Evolutionary conservation across 2,329 filamentous ascomycete genomes (phyloP).

Genomic region (Epichloe sylvatica): DNA sequence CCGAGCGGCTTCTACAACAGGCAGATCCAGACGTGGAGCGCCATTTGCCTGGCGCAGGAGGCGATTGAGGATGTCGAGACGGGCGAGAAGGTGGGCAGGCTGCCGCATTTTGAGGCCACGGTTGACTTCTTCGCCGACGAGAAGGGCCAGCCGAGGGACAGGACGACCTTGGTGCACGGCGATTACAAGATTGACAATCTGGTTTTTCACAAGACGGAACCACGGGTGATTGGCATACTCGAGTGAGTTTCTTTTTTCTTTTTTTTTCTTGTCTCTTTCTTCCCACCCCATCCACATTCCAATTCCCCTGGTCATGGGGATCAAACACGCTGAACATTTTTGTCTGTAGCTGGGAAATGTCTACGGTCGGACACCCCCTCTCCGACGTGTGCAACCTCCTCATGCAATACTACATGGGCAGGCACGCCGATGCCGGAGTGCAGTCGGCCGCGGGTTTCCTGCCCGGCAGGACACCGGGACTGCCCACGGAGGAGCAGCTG

Average conservation of each 20-base stretch:
- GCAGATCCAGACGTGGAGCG: conserved; percentile 70
- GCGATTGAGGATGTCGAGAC: conserved; percentile 64
- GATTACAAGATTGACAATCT: conserved; percentile 94
- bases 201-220: conserved; percentile 78
- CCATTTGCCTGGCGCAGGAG: conserved; percentile 67
- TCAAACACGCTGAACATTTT: conserved; percentile 9
- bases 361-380: conserved; percentile 82
- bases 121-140: conserved; percentile 62
- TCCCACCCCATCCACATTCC: neutral
- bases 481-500: conserved; percentile 32
- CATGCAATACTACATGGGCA: conserved; percentile 26
- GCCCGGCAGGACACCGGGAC: conserved; percentile 49
- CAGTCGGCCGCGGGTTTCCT: conserved; percentile 38
- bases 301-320: neutral
- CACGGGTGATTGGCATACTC: conserved; percentile 78
- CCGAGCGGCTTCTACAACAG: conserved; percentile 66
- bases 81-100: conserved; percentile 58
- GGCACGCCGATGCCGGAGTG: conserved; percentile 11
- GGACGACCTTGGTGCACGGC: conserved; percentile 72
- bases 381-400: conserved; percentile 75
- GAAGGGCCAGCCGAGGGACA: conserved; percentile 58
- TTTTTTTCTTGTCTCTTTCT: conserved; percentile 9
- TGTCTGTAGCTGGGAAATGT: conserved; percentile 73
- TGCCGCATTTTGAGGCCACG: conserved; percentile 74
- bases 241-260: conserved; percentile 41